A percentile compares a stretch with the other conserved stretches of the same genome.
phyloP scores from a whole-genome alignment of 2,329 filamentous ascomycete species.

The Herpotrichia juniperi region DNA sequence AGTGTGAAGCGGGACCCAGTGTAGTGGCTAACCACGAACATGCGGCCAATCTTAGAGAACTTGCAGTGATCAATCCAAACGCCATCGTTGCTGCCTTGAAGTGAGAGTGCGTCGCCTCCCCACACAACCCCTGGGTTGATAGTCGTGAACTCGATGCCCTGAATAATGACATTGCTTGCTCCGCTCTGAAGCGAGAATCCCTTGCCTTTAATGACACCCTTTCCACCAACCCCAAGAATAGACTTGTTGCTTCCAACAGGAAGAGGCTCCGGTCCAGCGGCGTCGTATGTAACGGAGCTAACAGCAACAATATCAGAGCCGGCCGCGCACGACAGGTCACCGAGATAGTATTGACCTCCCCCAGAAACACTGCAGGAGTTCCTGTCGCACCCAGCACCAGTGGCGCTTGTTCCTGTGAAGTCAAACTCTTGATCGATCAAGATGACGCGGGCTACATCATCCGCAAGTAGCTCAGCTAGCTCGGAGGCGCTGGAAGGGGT shows the following conservation, averaged over 20 bases:
- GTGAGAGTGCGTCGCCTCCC: slow-evolving; percentile 48
- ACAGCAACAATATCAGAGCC: slow-evolving; percentile 21
- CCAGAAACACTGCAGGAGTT: slow-evolving; percentile 19
- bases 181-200: slow-evolving; percentile 44
- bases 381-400: slow-evolving; percentile 27
- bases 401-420: slow-evolving; percentile 29
- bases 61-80: slow-evolving; percentile 49
- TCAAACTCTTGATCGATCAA: slow-evolving; percentile 29
- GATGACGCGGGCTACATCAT: slow-evolving; percentile 26
- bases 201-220: slow-evolving; percentile 50
- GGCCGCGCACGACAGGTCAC: slow-evolving; percentile 25
- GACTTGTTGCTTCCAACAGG: slow-evolving; percentile 50
- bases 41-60: slow-evolving; percentile 53
- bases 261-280: slow-evolving; percentile 35
- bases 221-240: slow-evolving; percentile 48
- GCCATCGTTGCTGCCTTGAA: slow-evolving; percentile 39
- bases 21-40: slow-evolving; percentile 49
- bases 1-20: slow-evolving; percentile 50
- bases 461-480: slow-evolving; percentile 25
- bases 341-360: slow-evolving; percentile 28
- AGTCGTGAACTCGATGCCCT: slow-evolving; percentile 48
- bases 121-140: slow-evolving; percentile 48
- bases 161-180: slow-evolving; percentile 46
- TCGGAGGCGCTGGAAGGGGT: slow-evolving; percentile 28
- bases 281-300: slow-evolving; percentile 42